A percentile compares a stretch with the other conserved stretches of the same genome.
phyloP scores from a whole-genome alignment of 2,329 filamentous ascomycete species.

The Orbilia ellipsospora region DNA sequence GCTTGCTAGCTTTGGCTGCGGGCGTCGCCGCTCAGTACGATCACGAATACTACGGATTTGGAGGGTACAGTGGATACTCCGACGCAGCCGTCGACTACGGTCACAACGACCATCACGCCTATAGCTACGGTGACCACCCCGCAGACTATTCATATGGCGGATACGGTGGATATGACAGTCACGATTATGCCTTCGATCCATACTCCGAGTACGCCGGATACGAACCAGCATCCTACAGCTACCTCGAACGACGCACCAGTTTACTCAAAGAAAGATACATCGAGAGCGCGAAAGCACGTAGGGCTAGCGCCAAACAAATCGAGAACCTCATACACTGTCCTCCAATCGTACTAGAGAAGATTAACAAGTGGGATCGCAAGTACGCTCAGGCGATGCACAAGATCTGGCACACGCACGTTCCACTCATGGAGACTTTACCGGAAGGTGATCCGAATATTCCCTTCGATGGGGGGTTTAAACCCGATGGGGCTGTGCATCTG shows the following conservation, averaged over 20 bases:
- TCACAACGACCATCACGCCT: not conserved
- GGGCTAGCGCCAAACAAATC: slow-evolving; percentile 7
- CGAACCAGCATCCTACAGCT: not conserved
- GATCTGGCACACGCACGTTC: slow-evolving; percentile 13
- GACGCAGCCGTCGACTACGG: not conserved
- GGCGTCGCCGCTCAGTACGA: not conserved
- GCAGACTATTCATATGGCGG: not conserved
- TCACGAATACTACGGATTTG: not conserved
- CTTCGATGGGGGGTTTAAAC: not conserved
- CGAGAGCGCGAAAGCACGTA: slow-evolving; percentile 2
- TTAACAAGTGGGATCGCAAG: slow-evolving; percentile 6
- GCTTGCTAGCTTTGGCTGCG: slow-evolving; percentile 2
- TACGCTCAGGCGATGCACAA: slow-evolving; percentile 19
- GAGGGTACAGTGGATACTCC: not conserved
- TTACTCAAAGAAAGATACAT: slow-evolving; percentile 8
- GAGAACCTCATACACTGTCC: slow-evolving; percentile 8
- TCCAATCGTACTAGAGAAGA: slow-evolving; percentile 3
- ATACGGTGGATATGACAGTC: not conserved
- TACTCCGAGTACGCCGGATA: not conserved
- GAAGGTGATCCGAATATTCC: not conserved
- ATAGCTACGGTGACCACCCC: not conserved
- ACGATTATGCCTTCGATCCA: not conserved
- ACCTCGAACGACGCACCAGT: slow-evolving; percentile 1
- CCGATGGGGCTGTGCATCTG: not conserved
- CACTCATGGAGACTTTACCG: slow-evolving; percentile 15